Conservation (phyloP, 192 early-diverging fungal species). For the Glomus cerebriforme region DNA sequence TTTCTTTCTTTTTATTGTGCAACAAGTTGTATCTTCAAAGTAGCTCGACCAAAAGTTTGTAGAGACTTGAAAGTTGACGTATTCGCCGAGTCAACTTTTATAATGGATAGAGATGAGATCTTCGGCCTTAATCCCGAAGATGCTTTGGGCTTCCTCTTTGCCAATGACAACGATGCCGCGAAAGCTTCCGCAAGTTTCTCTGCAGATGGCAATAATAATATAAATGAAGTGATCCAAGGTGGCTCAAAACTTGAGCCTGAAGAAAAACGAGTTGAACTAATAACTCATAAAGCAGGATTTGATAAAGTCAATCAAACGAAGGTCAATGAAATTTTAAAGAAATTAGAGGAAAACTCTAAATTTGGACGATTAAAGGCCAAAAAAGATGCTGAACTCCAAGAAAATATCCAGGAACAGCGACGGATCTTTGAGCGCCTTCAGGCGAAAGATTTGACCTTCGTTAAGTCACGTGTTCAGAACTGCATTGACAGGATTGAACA, state of each 20-base stretch:
- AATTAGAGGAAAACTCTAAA: constrained; percentile 50
- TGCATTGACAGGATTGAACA: constrained; percentile 47
- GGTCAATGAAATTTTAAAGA: constrained; percentile 59
- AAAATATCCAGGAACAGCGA: not conserved
- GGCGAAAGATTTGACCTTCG: not conserved
- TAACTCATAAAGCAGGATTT: constrained; percentile 48
- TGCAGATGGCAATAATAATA: not conserved
- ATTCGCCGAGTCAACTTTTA: not conserved
- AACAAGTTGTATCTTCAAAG: no score
- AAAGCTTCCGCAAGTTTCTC: not conserved
- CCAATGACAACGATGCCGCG: not conserved
- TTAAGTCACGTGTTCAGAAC: constrained; percentile 42
- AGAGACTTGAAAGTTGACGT: not conserved
- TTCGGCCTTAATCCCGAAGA: not conserved
- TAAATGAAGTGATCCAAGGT: not conserved
- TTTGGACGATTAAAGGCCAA: constrained; percentile 11
- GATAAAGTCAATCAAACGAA: constrained; percentile 47
- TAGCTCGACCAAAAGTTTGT: not conserved
- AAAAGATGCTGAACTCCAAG: not conserved
- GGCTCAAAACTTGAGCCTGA: not conserved
- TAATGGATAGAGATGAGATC: not conserved
- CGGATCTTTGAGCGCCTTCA: not conserved
- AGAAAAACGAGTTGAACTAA: not conserved
- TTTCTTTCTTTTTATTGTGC: no score
- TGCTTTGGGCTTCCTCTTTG: not conserved